Conservation (phyloP, 2,329 filamentous ascomycete genomes). For the Nemania sp. region DNA sequence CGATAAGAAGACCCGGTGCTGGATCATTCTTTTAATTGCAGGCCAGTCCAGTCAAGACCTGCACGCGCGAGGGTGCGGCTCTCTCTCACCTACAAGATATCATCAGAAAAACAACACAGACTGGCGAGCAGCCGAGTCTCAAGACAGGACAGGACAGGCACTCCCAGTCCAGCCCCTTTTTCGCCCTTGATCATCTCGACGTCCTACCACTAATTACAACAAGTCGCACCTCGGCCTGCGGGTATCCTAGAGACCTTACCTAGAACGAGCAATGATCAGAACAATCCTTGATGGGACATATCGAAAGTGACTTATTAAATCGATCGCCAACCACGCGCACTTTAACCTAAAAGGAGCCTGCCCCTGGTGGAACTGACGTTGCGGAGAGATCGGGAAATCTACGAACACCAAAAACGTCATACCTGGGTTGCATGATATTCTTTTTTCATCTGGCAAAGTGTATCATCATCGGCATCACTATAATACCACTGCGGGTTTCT, state of each 20-base stretch:
- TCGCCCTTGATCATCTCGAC: not conserved
- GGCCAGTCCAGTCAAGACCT: not conserved
- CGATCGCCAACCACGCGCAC: conserved; percentile 23
- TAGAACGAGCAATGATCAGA: conserved; percentile 25
- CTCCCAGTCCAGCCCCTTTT: not conserved
- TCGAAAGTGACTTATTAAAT: conserved; percentile 18
- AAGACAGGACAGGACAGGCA: conserved; percentile 1
- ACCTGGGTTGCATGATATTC: conserved; percentile 16
- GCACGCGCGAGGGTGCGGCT: not conserved
- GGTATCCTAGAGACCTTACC: conserved; percentile 16
- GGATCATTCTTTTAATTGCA: conserved; percentile 10
- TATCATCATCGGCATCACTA: conserved; percentile 9
- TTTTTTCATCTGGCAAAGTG: conserved; percentile 8
- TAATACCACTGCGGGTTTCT: conserved; percentile 1
- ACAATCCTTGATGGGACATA: conserved; percentile 20
- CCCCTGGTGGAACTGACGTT: conserved; percentile 19
- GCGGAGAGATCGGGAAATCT: conserved; percentile 15
- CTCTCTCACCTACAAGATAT: not conserved
- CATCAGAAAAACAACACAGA: not conserved
- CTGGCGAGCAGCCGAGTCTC: conserved; percentile 9
- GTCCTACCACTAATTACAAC: conserved; percentile 6
- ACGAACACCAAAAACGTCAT: conserved; percentile 18
- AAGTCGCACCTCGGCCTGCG: conserved; percentile 16
- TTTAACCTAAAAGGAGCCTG: conserved; percentile 20
- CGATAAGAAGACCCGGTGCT: conserved; percentile 14